phyloP scores from a whole-genome alignment of 257 asterid species.

The Jacaranda mimosifolia region DNA sequence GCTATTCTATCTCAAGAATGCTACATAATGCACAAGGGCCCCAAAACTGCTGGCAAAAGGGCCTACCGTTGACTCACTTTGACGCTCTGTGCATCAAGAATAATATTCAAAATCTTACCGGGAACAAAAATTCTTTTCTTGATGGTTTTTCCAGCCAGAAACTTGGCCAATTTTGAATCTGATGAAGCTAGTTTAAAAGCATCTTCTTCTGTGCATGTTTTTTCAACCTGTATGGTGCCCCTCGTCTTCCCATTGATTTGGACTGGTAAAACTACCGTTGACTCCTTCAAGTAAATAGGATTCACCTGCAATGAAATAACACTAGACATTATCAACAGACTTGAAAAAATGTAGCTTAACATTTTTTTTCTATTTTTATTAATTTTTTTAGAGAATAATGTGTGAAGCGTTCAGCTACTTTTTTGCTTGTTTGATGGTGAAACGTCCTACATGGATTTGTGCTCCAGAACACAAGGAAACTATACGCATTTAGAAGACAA shows the following conservation, averaged over 20 bases:
- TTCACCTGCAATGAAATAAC: conserved; percentile 59
- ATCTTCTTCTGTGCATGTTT: conserved; percentile 82
- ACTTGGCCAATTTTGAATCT: conserved; percentile 77
- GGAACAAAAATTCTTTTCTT: conserved; percentile 83
- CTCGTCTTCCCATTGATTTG: conserved; percentile 97
- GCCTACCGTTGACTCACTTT: conserved; percentile 56
- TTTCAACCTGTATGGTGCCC: conserved; percentile 86
- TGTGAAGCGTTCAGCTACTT: too few species aligned
- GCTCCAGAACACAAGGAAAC: too few species aligned
- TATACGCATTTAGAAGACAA: too few species aligned
- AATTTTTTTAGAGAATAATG: not conserved
- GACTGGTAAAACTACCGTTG: conserved; percentile 72
- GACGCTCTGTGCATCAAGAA: conserved; percentile 57
- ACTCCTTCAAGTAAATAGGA: conserved; percentile 79
- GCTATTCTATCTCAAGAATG: not conserved
- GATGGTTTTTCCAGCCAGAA: conserved; percentile 67
- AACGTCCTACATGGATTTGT: too few species aligned
- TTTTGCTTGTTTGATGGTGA: too few species aligned
- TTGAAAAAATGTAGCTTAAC: not conserved
- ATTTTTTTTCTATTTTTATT: not conserved
- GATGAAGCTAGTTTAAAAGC: conserved; percentile 73
- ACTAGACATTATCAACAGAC: conserved; percentile 23
- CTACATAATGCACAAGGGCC: not conserved
- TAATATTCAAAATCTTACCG: conserved; percentile 82
- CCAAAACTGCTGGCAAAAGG: too few species aligned